These are phyloP conservation scores for Pulveroboletus sp. DNA, from an alignment of 768 basidiomycete species.

Conservation along the genomic window DNA sequence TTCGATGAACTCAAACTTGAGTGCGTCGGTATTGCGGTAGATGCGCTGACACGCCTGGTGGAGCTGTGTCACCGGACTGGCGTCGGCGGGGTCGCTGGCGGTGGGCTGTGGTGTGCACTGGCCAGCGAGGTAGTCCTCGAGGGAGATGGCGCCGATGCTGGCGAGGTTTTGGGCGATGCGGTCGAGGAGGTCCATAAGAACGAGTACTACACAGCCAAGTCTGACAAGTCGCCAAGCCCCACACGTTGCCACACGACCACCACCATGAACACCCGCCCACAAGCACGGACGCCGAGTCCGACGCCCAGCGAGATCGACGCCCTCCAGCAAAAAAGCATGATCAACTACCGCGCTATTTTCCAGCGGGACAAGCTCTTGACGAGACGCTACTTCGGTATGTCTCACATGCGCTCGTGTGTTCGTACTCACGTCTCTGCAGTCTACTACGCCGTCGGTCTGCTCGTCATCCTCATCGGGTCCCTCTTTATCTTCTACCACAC, in stretches of 20 bases:
- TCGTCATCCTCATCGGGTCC: constrained; percentile 47
- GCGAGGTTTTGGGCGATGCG: constrained; percentile 26
- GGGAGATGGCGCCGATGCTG: constrained; percentile 26
- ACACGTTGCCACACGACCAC: constrained; percentile 15
- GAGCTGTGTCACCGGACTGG: constrained; percentile 33
- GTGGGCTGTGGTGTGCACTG: constrained; percentile 1
- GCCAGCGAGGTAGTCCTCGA: constrained; percentile 26
- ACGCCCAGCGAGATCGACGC: constrained; percentile 58
- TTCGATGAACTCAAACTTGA: constrained; percentile 50
- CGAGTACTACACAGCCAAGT: no score
- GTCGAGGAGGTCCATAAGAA: constrained; percentile 5
- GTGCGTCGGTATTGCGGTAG: constrained; percentile 38
- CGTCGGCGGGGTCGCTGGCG: constrained; percentile 5
- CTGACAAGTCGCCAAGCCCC: no score
- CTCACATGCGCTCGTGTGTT: no score
- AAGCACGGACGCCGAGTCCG: constrained; percentile 55
- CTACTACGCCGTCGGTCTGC: constrained; percentile 48
- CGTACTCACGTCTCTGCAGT: constrained; percentile 20
- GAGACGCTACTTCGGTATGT: constrained; percentile 56
- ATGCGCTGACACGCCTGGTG: constrained; percentile 42
- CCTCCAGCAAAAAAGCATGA: constrained; percentile 37
- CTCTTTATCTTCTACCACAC: constrained; percentile 64
- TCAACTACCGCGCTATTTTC: constrained; percentile 45
- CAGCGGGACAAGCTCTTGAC: constrained; percentile 53
- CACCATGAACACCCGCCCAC: constrained; percentile 12